Conservation (phyloP, 495 filamentous ascomycete species). For the Podospora conica region DNA sequence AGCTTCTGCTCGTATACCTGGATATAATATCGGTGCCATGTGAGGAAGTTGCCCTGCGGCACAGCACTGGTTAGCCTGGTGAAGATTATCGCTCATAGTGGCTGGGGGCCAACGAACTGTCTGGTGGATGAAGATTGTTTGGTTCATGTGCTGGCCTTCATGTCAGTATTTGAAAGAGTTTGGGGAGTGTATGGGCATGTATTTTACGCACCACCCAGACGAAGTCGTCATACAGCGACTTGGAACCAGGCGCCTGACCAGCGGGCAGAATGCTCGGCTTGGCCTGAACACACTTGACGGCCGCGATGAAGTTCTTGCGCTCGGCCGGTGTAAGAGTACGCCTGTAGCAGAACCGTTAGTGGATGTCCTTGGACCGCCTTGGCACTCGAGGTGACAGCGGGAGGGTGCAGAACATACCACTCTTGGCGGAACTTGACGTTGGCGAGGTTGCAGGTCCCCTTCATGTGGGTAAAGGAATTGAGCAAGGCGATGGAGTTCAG, state of each 20-base stretch:
- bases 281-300: constrained; percentile 57
- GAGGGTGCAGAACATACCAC: constrained; percentile 32
- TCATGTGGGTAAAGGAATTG: constrained; percentile 13
- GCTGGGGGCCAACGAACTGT: constrained; percentile 27
- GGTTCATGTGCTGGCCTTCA: too few species aligned
- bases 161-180: too few species aligned
- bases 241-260: constrained; percentile 27
- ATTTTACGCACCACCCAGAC: too few species aligned
- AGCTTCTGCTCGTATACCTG: constrained; percentile 58
- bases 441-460: constrained; percentile 12
- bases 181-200: too few species aligned
- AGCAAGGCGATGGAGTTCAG: constrained; percentile 21
- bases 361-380: too few species aligned
- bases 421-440: constrained; percentile 26
- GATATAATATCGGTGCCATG: constrained; percentile 66
- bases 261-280: constrained; percentile 39
- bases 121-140: constrained; percentile 55
- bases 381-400: constrained; percentile 16
- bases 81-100: background rate
- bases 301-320: constrained; percentile 49
- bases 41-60: constrained; percentile 52
- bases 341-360: background rate
- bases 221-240: constrained; percentile 56
- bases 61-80: constrained; percentile 3
- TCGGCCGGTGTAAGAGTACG: background rate